Evolutionary conservation across 306 rosid genomes (phyloP).

Genomic region (Cicer arietinum): DNA sequence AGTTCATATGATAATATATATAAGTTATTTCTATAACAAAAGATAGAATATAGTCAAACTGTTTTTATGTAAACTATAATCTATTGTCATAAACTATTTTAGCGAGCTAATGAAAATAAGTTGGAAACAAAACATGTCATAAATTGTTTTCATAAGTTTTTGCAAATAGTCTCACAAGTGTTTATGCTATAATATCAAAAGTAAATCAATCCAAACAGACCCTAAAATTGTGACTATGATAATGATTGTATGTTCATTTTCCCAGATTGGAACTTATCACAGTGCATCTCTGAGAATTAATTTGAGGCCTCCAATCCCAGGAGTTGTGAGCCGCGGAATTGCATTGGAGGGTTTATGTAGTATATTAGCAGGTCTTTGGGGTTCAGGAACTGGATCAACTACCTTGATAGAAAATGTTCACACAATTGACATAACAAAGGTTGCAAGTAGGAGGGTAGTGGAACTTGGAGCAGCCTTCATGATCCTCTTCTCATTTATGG

Average conservation of each 20-base stretch:
- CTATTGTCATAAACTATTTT: too few relatives aligned
- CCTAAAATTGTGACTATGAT: conserved; percentile 4
- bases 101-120: too few relatives aligned
- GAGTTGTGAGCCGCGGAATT: conserved; percentile 90
- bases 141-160: too few relatives aligned
- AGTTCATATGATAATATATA: too few relatives aligned
- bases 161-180: too few relatives aligned
- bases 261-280: conserved; percentile 86
- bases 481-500: conserved; percentile 76
- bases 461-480: conserved; percentile 81
- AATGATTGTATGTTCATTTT: conserved; percentile 37
- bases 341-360: conserved; percentile 95
- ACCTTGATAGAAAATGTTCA: conserved; percentile 91
- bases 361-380: conserved; percentile 91
- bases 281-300: conserved; percentile 61
- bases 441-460: conserved; percentile 78
- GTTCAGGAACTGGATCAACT: conserved; percentile 94
- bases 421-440: conserved; percentile 79
- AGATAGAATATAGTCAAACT: too few relatives aligned
- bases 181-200: too few relatives aligned
- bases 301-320: conserved; percentile 74
- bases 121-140: too few relatives aligned
- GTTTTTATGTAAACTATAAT: too few relatives aligned
- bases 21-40: too few relatives aligned
- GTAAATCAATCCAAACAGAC: neutral